Evolutionary conservation across 2,329 filamentous ascomycete genomes (phyloP).

Genomic region (Dothiorella sarmentorum): DNA sequence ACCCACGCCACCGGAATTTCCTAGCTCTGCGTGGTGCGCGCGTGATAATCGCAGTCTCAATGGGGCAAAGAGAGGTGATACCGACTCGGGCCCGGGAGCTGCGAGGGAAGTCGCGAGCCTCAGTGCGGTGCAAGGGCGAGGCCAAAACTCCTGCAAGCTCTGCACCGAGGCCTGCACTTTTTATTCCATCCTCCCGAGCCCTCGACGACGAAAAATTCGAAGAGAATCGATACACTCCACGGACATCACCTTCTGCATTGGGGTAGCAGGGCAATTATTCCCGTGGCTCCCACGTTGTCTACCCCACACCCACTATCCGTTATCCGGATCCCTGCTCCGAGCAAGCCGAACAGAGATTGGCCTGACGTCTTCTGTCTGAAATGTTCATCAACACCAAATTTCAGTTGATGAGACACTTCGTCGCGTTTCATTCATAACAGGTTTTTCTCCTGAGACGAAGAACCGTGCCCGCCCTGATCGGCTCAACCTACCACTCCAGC

Average conservation of each 20-base stretch:
- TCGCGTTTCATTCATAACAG: not conserved
- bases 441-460: not conserved
- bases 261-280: conserved; percentile 3
- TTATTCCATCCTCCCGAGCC: not conserved
- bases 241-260: conserved; percentile 3
- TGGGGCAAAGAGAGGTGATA: conserved; percentile 1
- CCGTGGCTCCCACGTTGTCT: conserved; percentile 10
- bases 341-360: not conserved
- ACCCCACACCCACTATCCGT: conserved; percentile 5
- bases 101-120: conserved; percentile 4
- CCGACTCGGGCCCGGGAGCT: not conserved
- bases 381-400: not conserved
- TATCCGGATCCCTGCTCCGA: conserved; percentile 10
- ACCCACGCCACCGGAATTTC: conserved; percentile 5
- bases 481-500: not conserved
- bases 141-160: not conserved
- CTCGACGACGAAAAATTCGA: not conserved
- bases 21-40: not conserved
- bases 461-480: not conserved
- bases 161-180: not conserved
- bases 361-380: conserved; percentile 2
- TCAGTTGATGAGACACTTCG: not conserved
- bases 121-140: not conserved
- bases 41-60: conserved; percentile 6
- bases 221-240: not conserved